Evolutionary conservation across 345 rosid species (phyloP).

Genomic region (Salix suchowensis): DNA sequence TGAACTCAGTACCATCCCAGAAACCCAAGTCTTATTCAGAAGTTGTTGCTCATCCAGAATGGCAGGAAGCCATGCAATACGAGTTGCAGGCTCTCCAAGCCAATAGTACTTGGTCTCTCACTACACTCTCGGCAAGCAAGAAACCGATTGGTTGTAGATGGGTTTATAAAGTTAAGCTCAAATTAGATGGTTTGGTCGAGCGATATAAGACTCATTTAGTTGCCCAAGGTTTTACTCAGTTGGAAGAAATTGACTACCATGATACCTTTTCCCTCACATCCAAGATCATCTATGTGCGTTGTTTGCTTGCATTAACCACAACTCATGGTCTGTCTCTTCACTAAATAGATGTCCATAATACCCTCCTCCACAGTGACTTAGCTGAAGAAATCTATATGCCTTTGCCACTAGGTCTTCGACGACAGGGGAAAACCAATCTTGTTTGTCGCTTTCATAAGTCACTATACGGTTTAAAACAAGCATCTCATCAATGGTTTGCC

Average conservation of each 20-base stretch:
- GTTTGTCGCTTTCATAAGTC: not conserved
- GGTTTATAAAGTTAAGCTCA: not conserved
- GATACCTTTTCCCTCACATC: not conserved
- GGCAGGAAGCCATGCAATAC: too few species aligned
- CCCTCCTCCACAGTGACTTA: not conserved
- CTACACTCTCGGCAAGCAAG: too few species aligned
- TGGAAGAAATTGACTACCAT: not conserved
- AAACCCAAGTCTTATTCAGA: too few species aligned
- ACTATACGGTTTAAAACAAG: not conserved
- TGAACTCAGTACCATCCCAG: too few species aligned
- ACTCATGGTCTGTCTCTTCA: too few species aligned
- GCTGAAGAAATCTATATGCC: not conserved
- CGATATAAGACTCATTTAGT: not conserved
- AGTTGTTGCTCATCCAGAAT: too few species aligned
- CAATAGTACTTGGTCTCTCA: too few species aligned
- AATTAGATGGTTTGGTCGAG: not conserved
- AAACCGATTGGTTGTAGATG: too few species aligned
- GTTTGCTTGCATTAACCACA: not conserved
- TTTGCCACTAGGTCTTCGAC: rapidly evolving
- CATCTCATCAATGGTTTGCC: not conserved
- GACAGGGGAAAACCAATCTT: not conserved
- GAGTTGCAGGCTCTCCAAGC: too few species aligned
- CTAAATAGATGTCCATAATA: too few species aligned
- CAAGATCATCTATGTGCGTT: not conserved
- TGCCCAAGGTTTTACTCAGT: not conserved